phyloP scores from a whole-genome alignment of 495 filamentous ascomycete genomes.

The Hypoxylon trugodes region DNA sequence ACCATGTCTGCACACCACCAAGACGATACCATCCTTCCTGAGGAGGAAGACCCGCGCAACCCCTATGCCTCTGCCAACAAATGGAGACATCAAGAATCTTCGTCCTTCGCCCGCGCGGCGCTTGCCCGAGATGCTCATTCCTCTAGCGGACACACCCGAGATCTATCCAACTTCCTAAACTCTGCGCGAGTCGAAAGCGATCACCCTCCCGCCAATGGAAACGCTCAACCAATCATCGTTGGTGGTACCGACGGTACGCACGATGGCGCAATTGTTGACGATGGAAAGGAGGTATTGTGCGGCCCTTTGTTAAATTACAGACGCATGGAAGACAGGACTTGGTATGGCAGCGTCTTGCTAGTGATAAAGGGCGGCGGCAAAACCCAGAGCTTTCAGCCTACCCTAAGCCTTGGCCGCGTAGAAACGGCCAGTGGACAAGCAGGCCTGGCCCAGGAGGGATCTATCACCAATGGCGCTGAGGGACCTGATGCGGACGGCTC shows the following conservation, averaged over 20 bases:
- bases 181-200: conserved; percentile 52
- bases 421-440: conserved; percentile 19
- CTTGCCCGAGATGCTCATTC: conserved; percentile 52
- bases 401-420: conserved; percentile 43
- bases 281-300: conserved; percentile 71
- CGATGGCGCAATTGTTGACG: conserved; percentile 21
- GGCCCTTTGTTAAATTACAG: conserved; percentile 88
- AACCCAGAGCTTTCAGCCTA: conserved; percentile 45
- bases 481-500: background rate
- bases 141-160: conserved; percentile 48
- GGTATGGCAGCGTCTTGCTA: conserved; percentile 85
- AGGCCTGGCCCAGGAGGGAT: conserved; percentile 19
- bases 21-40: conserved; percentile 42
- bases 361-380: conserved; percentile 73
- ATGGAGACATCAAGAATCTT: conserved; percentile 64
- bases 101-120: conserved; percentile 53
- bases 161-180: conserved; percentile 62
- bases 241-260: conserved; percentile 46
- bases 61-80: conserved; percentile 56
- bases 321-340: conserved; percentile 76
- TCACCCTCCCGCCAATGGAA: conserved; percentile 29
- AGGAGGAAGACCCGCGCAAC: conserved; percentile 47
- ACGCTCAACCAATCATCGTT: conserved; percentile 53
- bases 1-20: conserved; percentile 42
- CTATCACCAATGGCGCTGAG: conserved; percentile 22